Percentiles rank a stretch among this genome's conserved stretches.
These are phyloP conservation scores for Trichoderma sp. DNA, from an alignment of 2,329 filamentous ascomycete genomes.

Conservation along the genomic window DNA sequence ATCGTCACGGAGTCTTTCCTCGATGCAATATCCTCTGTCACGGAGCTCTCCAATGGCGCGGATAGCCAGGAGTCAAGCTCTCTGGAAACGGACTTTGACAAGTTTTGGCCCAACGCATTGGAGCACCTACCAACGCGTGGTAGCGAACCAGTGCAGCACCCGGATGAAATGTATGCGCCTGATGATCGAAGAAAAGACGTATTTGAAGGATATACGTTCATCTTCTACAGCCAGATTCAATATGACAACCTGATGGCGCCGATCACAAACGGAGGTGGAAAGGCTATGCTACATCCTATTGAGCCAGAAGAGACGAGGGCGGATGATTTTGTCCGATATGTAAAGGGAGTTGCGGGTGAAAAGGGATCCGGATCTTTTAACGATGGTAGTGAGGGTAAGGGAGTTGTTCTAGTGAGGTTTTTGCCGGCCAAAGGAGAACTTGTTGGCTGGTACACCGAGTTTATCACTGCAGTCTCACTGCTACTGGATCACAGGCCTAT, in stretches of 20 bases:
- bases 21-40: conserved; percentile 64
- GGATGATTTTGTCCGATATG: conserved; percentile 74
- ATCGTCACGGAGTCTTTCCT: conserved; percentile 75
- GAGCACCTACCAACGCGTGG: conserved; percentile 71
- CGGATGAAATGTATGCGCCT: conserved; percentile 68
- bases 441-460: conserved; percentile 64
- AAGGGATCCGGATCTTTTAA: conserved; percentile 66
- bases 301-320: conserved; percentile 61
- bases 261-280: conserved; percentile 78
- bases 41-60: conserved; percentile 45
- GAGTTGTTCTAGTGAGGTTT: conserved; percentile 76
- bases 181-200: conserved; percentile 63
- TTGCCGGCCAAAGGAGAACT: conserved; percentile 55
- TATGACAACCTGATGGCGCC: conserved; percentile 71
- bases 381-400: conserved; percentile 61
- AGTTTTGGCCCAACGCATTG: conserved; percentile 72
- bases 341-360: conserved; percentile 70
- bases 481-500: conserved; percentile 78
- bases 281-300: conserved; percentile 67
- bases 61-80: conserved; percentile 50
- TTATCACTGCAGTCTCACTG: conserved; percentile 67
- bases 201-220: conserved; percentile 83
- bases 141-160: conserved; percentile 69
- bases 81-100: conserved; percentile 77
- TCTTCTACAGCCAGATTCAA: conserved; percentile 77